Conservation (phyloP, 192 early-diverging fungal species). For the Rhizophagus sp. region DNA sequence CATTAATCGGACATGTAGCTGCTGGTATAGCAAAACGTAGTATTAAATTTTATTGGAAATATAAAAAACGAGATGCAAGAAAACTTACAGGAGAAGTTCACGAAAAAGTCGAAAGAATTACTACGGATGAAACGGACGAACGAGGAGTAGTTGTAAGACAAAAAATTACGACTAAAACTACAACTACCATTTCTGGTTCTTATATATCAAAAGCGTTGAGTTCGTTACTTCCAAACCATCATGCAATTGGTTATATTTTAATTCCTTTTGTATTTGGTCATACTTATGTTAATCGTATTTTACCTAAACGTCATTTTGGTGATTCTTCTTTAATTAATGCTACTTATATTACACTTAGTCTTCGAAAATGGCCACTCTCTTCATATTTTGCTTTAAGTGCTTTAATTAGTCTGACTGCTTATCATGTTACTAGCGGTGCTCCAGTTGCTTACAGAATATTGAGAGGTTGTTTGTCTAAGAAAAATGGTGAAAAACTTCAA, state of each 20-base stretch:
- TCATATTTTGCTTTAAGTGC: slow-evolving; percentile 1
- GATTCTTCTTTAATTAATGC: slow-evolving; percentile 29
- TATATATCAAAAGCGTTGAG: slow-evolving; percentile 9
- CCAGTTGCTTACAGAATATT: slow-evolving; percentile 3
- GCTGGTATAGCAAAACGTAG: slow-evolving; percentile 32
- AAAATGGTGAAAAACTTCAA: background rate
- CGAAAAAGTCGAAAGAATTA: slow-evolving; percentile 26
- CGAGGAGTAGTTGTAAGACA: slow-evolving; percentile 5
- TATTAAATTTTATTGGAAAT: slow-evolving; percentile 40
- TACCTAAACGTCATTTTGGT: slow-evolving; percentile 16
- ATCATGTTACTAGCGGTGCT: slow-evolving; percentile 20
- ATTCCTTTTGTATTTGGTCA: slow-evolving; percentile 38
- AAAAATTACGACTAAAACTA: slow-evolving; percentile 35
- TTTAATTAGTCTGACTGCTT: slow-evolving; percentile 1
- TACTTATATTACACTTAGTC: slow-evolving; percentile 20
- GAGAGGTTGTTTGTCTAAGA: background rate
- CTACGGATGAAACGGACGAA: slow-evolving; percentile 19
- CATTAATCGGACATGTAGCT: slow-evolving; percentile 36
- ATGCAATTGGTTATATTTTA: slow-evolving; percentile 38
- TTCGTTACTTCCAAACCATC: slow-evolving; percentile 36
- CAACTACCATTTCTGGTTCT: slow-evolving; percentile 29
- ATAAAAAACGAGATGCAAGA: slow-evolving; percentile 23
- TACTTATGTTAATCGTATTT: background rate
- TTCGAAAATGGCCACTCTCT: slow-evolving; percentile 4
- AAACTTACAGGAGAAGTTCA: slow-evolving; percentile 16